Base-by-base conservation (phyloP, 1,284 basidiomycete species). In the Ustilago curta region DNA sequence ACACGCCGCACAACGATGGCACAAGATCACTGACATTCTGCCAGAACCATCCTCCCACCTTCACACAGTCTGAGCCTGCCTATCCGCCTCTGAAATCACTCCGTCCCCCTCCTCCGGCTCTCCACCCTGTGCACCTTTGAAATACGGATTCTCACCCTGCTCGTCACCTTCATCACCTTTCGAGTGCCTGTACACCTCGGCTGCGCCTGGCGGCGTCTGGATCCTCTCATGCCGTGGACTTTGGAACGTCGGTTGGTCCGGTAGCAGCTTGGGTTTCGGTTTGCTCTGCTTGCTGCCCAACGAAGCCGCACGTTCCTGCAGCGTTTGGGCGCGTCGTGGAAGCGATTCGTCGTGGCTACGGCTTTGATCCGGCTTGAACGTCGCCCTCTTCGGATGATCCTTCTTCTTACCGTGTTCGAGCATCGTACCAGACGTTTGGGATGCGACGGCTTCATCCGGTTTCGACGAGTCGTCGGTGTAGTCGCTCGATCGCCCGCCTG, bases 251-350 rank as follows among this genome's bases (percentile, higher is more conserved):
- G 71, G 66, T 27, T 70, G 63, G 35, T 75, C 72, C 8, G 57
- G 60, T 14, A 75, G 40, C 45, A 75, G 19, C 43, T 75, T 75
- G 12, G 63, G 59, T 12, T 62, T 60, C 2, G 69, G 50, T n/a
- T 59, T 60, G 11, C 18, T 18, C 35, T 37, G 7, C 12, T 49
- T 51, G 19, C 54, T 50, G 0, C 58, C 68, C 25, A 65, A 21
- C n/a, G 48, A 39, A 0, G 60, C 63, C 29, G 70, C 57, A n/a
- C 48, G 57, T 23, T 72, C 53, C n/a, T 60, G 54, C 8, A 63
- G 19, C 11, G 61, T 48, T 25, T 60, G 25, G 8, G 58, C 55
- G 0, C 50, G 48, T 12, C 40, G 49, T 31, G 35, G 57, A 18
- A 25, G 21, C 40, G 52, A 54, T 8, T 59, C 52, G 40, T 35